Evolutionary conservation across 2,329 filamentous ascomycete genomes (phyloP).

Genomic region (Aspergillus hiratsukae): DNA sequence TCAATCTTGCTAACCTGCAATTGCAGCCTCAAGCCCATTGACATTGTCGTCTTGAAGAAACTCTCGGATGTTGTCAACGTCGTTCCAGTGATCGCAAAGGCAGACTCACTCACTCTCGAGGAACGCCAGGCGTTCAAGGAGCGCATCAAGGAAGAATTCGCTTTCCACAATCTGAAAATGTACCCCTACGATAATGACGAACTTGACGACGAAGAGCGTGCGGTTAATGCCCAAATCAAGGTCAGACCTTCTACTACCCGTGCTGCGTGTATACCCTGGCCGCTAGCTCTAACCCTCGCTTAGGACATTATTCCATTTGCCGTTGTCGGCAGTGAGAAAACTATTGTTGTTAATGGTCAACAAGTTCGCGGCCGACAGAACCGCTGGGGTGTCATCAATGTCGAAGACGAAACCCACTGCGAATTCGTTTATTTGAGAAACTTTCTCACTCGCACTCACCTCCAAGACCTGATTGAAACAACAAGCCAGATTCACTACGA

Average conservation of each 20-base stretch:
- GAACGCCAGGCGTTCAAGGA: constrained; percentile 97
- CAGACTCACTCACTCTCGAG: constrained; percentile 91
- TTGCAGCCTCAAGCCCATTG: constrained; percentile 80
- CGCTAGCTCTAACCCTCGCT: constrained; percentile 14
- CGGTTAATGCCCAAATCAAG: constrained; percentile 94
- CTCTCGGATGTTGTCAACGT: constrained; percentile 98
- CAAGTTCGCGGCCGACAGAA: constrained; percentile 97
- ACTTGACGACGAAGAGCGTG: constrained; percentile 93
- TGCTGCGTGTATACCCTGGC: constrained; percentile 29
- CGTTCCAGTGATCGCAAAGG: constrained; percentile 97
- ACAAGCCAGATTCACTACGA: constrained; percentile 99
- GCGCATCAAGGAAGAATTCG: constrained; percentile 98
- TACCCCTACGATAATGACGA: constrained; percentile 99
- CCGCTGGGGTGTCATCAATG: constrained; percentile 98
- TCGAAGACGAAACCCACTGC: constrained; percentile 99
- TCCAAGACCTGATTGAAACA: constrained; percentile 98
- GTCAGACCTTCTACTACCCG: constrained; percentile 43
- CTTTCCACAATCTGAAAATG: constrained; percentile 99
- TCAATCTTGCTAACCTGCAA: neutral
- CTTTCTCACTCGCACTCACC: constrained; percentile 96
- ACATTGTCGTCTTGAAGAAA: constrained; percentile 99
- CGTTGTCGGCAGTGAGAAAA: constrained; percentile 96
- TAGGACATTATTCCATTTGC: constrained; percentile 94
- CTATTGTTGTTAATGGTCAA: constrained; percentile 94
- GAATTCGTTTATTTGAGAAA: constrained; percentile 98